Conservation (phyloP, 177 flowering plant genomes). For the Vitis hybrid region DNA sequence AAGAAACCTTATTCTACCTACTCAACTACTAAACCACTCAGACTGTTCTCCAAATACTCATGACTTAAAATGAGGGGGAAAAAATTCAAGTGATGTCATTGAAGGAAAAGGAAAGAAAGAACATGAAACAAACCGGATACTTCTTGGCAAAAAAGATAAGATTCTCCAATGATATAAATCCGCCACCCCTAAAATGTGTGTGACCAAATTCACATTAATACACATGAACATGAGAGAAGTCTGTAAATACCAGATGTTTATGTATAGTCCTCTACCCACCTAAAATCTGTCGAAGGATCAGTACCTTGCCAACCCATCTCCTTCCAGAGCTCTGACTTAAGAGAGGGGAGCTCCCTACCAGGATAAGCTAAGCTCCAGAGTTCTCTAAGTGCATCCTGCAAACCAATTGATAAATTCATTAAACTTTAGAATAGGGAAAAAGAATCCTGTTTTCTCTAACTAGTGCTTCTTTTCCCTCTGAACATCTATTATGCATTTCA, state of each 20-base stretch:
- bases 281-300: slow-evolving; percentile 96
- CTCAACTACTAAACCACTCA: too few relatives aligned
- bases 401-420: not conserved
- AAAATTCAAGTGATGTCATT: not conserved
- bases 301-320: slow-evolving; percentile 99
- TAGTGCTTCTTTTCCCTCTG: too few relatives aligned
- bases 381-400: slow-evolving; percentile 84
- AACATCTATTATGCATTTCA: too few relatives aligned
- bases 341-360: slow-evolving; percentile 65
- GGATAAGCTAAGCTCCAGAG: slow-evolving; percentile 92
- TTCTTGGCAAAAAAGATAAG: slow-evolving; percentile 76
- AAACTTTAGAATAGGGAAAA: not conserved
- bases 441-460: not conserved
- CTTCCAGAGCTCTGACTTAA: slow-evolving; percentile 94
- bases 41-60: not conserved
- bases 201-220: slow-evolving; percentile 3
- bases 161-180: slow-evolving; percentile 87
- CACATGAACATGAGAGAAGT: not conserved
- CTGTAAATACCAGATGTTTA: not conserved
- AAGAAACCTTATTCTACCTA: too few relatives aligned
- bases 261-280: slow-evolving; percentile 37
- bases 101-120: slow-evolving; percentile 1
- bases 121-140: slow-evolving; percentile 63
- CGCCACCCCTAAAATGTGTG: slow-evolving; percentile 78
- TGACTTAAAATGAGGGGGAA: too few relatives aligned